Evolutionary conservation across 495 filamentous ascomycete species (phyloP).

Genomic region (Talaromyces ruber): DNA sequence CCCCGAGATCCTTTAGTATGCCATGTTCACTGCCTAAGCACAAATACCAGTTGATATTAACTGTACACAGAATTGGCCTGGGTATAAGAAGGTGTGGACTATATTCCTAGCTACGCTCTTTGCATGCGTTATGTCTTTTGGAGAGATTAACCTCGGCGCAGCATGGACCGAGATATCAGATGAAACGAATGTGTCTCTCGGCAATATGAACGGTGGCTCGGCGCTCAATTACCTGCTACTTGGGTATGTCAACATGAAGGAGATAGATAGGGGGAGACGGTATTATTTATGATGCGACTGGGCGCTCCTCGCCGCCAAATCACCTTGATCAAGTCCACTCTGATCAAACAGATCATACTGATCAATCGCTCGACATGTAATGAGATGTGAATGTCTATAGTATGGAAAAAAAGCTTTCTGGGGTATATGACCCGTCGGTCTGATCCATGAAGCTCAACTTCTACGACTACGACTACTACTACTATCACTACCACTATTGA

Average conservation of each 20-base stretch:
- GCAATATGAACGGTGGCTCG: constrained; percentile 23
- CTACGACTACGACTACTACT: no score
- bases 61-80: constrained; percentile 11
- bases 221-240: constrained; percentile 25
- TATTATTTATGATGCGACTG: no score
- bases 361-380: no score
- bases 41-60: not conserved
- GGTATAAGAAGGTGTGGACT: constrained; percentile 19
- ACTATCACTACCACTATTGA: no score
- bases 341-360: no score
- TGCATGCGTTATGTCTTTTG: constrained; percentile 21
- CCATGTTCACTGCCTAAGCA: not conserved
- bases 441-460: no score
- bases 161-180: constrained; percentile 22
- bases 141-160: constrained; percentile 23
- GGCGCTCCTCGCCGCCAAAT: no score
- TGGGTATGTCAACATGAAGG: constrained; percentile 28
- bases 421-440: no score
- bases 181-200: constrained; percentile 18
- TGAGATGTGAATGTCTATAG: no score
- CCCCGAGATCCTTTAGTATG: constrained; percentile 22
- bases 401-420: no score
- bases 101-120: constrained; percentile 20
- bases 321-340: no score
- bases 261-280: no score